Evolutionary conservation across 1,284 basidiomycete genomes (phyloP), one percentile per base, ranked within the genome.

Genomic region (Cutaneotrichosporon sp.): DNA sequence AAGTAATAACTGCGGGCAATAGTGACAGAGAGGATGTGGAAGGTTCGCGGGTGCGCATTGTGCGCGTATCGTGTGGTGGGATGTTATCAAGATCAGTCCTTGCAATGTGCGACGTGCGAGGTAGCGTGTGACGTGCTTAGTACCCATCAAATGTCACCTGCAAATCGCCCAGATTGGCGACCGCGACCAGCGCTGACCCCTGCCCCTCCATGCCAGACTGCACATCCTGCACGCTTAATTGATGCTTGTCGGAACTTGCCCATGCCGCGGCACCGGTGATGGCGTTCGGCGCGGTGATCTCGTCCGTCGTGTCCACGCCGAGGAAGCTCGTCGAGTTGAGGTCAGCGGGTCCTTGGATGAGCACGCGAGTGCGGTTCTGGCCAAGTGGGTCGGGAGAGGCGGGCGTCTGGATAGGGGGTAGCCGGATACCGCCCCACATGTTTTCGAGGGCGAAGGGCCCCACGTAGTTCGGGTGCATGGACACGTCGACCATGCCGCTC

Each of bases 391-490:
- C 70, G 5, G 39, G 38, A 14, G 42, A 22, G 3, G 32, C 14
- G n/a, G 46, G 46, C 19, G 52, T 32, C 14, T 20, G 12, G 4
- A 63, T 57, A 1, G 62, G 49, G 6, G 68, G 65, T 2, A 72
- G 45, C 4, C 63, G 53, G 22, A 69, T 56, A 22, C 58, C 49
- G 14, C 71, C 71, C 69, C 68, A 72, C 16, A 60, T 33, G 38
- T 65, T 67, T 38, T 59, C 59, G 24, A 70, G 51, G 2, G 67
- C 61, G 39, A 72, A 74, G 4, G 69, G 63, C 3, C 74, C 74
- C 35, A 74, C 60, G 46, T 62, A 75, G 41, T 68, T 68, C 5
- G 72, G 71, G 55, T 71, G 63, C 49, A 74, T 54, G 1, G 60
- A 41, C 6, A 73, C 54, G 35, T 60, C 56, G 43, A 70, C 65